These are phyloP conservation scores for Saitozyma sp. DNA, from an alignment of 768 basidiomycete species.

Conservation along the genomic window DNA sequence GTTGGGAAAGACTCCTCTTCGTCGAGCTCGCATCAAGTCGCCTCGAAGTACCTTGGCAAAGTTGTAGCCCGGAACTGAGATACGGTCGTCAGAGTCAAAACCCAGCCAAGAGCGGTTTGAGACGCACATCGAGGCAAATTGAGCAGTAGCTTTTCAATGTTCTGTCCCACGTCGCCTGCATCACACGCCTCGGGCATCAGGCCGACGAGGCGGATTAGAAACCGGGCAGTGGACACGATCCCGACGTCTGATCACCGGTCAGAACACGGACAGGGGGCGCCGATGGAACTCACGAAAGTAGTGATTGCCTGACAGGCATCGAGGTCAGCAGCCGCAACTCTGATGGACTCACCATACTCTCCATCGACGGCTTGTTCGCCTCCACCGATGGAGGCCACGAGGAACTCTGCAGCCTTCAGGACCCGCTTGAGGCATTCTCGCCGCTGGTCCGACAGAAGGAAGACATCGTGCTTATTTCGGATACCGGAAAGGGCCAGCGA, in stretches of 20 bases:
- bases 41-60: conserved; percentile 30
- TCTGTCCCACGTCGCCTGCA: conserved; percentile 26
- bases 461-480: conserved; percentile 30
- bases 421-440: conserved; percentile 27
- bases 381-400: conserved; percentile 19
- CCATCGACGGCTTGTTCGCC: conserved; percentile 6
- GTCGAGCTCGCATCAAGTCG: conserved; percentile 32
- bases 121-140: conserved; percentile 30
- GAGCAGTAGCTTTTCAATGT: conserved; percentile 34
- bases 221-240: conserved; percentile 32
- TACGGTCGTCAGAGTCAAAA: not conserved
- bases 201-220: conserved; percentile 36
- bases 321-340: not conserved
- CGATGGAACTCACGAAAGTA: conserved; percentile 12
- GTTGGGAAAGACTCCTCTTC: conserved; percentile 27
- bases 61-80: conserved; percentile 39
- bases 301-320: conserved; percentile 12
- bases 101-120: not conserved
- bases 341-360: conserved; percentile 13
- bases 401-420: conserved; percentile 24
- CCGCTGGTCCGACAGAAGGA: conserved; percentile 26
- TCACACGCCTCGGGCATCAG: conserved; percentile 34
- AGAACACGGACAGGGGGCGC: not conserved
- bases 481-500: conserved; percentile 32
- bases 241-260: conserved; percentile 12